Evolutionary conservation across 2,329 filamentous ascomycete species (phyloP), one percentile per base, ranked within the genome.

Genomic region (Stagonosporopsis chrysanthemi): DNA sequence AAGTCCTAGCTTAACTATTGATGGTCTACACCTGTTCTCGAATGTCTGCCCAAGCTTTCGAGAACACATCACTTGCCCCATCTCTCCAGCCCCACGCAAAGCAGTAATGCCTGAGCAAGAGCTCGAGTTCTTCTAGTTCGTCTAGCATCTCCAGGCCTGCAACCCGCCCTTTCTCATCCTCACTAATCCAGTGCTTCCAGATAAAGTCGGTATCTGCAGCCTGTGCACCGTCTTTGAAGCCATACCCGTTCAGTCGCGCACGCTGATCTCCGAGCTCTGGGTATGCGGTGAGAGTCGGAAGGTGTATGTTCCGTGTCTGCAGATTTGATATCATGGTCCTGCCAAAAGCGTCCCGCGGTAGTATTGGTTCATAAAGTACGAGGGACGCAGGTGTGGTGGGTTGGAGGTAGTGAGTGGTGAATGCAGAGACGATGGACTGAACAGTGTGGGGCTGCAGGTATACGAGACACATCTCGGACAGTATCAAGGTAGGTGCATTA

Each of bases 401-500:
- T 72, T 75, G 72, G n/a, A 78, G 65, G 26, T 79, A 67, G 58
- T 67, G 64, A 29, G 68, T 67, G 12, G 73, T 63, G 22, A 79
- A 65, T 11, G 68, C 66, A 35, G 80, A 75, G 22, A 96, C 76
- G 4, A 94, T 86, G 1, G 79, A 77, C 35, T 83, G 81, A 0
- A 92, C 89, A 48, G 88, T 83, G 0, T 82, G 69, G 0, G 88
- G 83, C 8, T 88, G 83, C 1, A 99, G 84, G 71, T 99, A 99
- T 74, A 95, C 91, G 29, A 99, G 84, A 73, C 95, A 99, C 82
- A 95, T 98, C 77, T 99, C 95, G 0, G 94, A 98, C 6, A 99
- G 83, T 23, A 99, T 78, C 8, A 99, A 79, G 0, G 95, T 99
- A 0, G 95, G 92, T 0, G 91, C 67, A 23, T 72, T 85, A 68